Base-by-base conservation (phyloP, 768 basidiomycete species). In the Tylopilus subfusipes region DNA sequence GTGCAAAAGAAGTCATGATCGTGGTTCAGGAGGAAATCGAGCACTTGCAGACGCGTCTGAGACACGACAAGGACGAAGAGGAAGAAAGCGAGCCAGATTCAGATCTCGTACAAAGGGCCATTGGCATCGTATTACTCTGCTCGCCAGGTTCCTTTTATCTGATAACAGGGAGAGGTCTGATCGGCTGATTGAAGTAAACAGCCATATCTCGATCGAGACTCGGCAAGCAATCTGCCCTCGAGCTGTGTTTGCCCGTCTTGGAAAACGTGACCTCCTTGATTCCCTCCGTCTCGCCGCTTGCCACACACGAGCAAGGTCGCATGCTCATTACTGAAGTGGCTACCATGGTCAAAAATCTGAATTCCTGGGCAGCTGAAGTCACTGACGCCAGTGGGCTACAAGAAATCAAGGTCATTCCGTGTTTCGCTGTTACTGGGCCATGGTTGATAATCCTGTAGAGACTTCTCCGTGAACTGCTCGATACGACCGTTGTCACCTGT, bases 1-100 rank as follows among this genome's bases (percentile, higher is more conserved):
- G 68, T 48, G 69, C 73, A 0, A 79, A 78, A 54, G 78, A 79
- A 58, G 56, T 73, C 22, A 47, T 77, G 38, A 72, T 79, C 46
- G 74, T 74, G 2, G 43, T 71, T 18, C 75, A 78, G 47, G 78
- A 77, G 57, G 59, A 58, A 7, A 51, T 73, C 29, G 79, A 77
- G 55, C 53, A 51, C 25, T 43, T 79, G 21, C 58, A 63, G 24
- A 50, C 44, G 5, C 39, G 16, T 50, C 24, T 54, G 36, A 49
- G 62, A 50, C 48, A 50, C 22, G 59, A 60, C 13, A 63, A 59
- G 4, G 63, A 62, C 11, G 63, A 47, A 12, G 42, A 33, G 2
- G 53, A 61, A 5, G 65, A 68, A 3, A 48, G 10, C 13, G 31
- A 33, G 3, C 14, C 14, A 66, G 52, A 40, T 8, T 3, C 27